Percentiles rank a stretch among this genome's conserved stretches.
Conservation (phyloP, 2,329 filamentous ascomycete species). For the Orbilia javanica region DNA sequence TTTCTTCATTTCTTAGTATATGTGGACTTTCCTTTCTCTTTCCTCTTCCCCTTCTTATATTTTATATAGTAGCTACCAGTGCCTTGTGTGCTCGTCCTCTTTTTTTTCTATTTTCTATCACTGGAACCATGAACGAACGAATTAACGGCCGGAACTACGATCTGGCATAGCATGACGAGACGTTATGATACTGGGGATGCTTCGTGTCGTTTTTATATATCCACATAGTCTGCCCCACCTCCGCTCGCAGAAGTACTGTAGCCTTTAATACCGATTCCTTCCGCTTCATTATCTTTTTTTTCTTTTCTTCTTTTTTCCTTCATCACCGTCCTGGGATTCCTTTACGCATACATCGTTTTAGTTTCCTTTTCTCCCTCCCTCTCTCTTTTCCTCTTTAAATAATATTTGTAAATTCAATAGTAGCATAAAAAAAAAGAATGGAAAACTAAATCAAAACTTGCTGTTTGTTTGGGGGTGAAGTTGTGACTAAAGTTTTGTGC, state of each 20-base stretch:
- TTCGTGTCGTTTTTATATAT: conserved; percentile 53
- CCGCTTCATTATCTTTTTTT: conserved; percentile 10
- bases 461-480: not conserved
- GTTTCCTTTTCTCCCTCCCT: not conserved
- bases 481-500: conserved; percentile 15
- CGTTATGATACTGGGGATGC: conserved; percentile 38
- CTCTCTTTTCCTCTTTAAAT: not conserved
- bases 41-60: conserved; percentile 31
- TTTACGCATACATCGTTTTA: not conserved
- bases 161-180: conserved; percentile 54
- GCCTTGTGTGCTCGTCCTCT: conserved; percentile 31
- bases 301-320: not conserved
- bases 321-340: not conserved
- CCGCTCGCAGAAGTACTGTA: conserved; percentile 33
- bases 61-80: conserved; percentile 48
- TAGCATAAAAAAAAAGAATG: conserved; percentile 19
- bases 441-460: not conserved
- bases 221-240: conserved; percentile 3
- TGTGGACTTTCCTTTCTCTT: conserved; percentile 56
- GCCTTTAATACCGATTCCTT: conserved; percentile 46
- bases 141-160: conserved; percentile 37
- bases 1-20: conserved; percentile 44
- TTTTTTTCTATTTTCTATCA: conserved; percentile 31
- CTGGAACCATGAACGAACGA: conserved; percentile 13
- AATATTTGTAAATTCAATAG: conserved; percentile 18